Base-by-base conservation (phyloP, 2,329 filamentous ascomycete genomes). In the Claviceps purpurea region DNA sequence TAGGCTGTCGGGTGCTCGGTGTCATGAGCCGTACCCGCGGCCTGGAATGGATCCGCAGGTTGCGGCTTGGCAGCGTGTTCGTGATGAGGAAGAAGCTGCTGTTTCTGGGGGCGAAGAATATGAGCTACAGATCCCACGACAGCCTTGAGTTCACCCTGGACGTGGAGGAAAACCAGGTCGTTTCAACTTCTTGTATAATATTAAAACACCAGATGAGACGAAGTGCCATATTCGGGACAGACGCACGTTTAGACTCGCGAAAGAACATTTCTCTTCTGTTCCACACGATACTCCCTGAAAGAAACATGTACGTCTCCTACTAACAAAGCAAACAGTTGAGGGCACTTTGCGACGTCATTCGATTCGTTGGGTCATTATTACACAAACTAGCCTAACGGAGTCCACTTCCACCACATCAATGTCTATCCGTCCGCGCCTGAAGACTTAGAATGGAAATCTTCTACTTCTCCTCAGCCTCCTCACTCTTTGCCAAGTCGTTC, bases 401-500 rank as follows among this genome's bases (percentile, higher is more conserved):
- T 50, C 54, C 53, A 49, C 49, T 50, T 56, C 53, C 52, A 50
- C 39, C 34, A 30, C 34, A 38, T 24, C 43, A 24, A 20, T 45
- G 50, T 57, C 49, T 26, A 49, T 57, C 50, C 46, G 45, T 45
- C 24, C 52, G 37, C 51, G 40, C 43, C 39, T 8, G 11, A n/a
- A 20, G 30, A 39, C 38, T 1, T 13, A 24, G 13, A 11, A 47
- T 45, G 5, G 16, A 45, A 37, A 24, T 2, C 11, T 22, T 51
- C 59, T 74, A 82, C 65, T 79, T 80, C 58, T 83, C 82, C 64
- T 89, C 82, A 14, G 79, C 68, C 57, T 81, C 81, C 65, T 91
- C 87, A 59, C 83, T 80, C 78, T 95, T 97, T 56, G 89, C 91
- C 68, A 98, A 72, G 61, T 91, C 91, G 64, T 98, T 90, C 76